Base-by-base conservation (phyloP, 345 rosid species). In the Reutealis trisperma region DNA sequence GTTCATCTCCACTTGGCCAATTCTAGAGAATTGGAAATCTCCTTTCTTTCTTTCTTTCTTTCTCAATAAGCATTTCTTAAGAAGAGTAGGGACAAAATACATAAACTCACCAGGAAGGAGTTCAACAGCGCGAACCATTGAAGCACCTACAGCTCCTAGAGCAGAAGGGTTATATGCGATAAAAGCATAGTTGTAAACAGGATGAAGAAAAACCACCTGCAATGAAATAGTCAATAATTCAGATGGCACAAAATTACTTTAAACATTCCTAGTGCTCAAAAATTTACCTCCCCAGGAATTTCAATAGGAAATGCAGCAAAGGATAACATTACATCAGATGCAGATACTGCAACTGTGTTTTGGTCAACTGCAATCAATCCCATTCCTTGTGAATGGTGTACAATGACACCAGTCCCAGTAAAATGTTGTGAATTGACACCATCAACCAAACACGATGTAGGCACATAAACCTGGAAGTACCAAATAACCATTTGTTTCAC, bases 141-240 rank as follows among this genome's bases (percentile, higher is more conserved):
- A 88, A 75, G 90, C 90, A 79, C 93, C 92, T 77, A 85, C 86
- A 79, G 89, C 76, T 64, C 90, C 98, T 77, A 96, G 34, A 61
- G 93, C 93, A 74, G 91, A 85, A 27, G 98, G 97, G 70, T 96
- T 89, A 84, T 93, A 96, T 16, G 96, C 96, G 80, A 96, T 93
- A 75, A 93, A 89, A 73, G 98, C 96, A 81, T 86, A 96, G 81
- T 96, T 96, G 82, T 91, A 93, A 83, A 96, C 97, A 75, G 98
- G 99, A 84, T 96, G 99, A 80, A 96, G 96, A 81, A 93, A 96
- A 77, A 93, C 93, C 79, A 96, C 94, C 99, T 93, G 89, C 72
- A 84, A 51, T 65, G 63, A 55, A 77, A 61, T 65, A 61, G 30
- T 65, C 65, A 78, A 79, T 54, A 82, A 70, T 74, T 80, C 75